A percentile compares a stretch with the other conserved stretches of the same genome.
Conservation (phyloP, 805 yeast species). For the Tetrapisispora arboricola region DNA sequence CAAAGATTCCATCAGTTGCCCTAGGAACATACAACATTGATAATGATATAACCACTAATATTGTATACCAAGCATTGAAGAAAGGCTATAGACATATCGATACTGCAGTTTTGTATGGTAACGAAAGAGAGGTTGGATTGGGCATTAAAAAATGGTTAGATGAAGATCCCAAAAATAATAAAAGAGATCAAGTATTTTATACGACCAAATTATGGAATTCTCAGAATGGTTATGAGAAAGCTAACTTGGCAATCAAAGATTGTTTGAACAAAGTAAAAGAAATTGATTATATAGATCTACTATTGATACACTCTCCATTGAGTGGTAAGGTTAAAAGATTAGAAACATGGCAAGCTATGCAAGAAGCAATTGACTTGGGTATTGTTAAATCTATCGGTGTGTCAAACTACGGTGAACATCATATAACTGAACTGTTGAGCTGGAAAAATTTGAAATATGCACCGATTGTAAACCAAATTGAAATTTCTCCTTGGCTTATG, state of each 20-base stretch:
- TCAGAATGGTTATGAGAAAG: slow-evolving; percentile 47
- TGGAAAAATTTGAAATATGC: slow-evolving; percentile 45
- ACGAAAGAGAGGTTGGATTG: slow-evolving; percentile 50
- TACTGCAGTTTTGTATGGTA: slow-evolving; percentile 56
- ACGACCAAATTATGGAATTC: slow-evolving; percentile 70
- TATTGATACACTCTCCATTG: slow-evolving; percentile 57
- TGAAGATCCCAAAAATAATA: slow-evolving; percentile 36
- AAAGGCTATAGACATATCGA: slow-evolving; percentile 70
- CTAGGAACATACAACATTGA: slow-evolving; percentile 45
- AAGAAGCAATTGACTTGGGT: slow-evolving; percentile 55
- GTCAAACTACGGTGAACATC: slow-evolving; percentile 57
- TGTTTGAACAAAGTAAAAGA: slow-evolving; percentile 43
- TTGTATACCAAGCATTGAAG: slow-evolving; percentile 48
- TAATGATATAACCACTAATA: slow-evolving; percentile 28
- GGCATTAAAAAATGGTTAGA: slow-evolving; percentile 47
- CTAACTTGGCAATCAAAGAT: slow-evolving; percentile 47
- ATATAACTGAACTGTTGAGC: slow-evolving; percentile 47
- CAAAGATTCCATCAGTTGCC: slow-evolving; percentile 45
- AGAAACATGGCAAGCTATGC: slow-evolving; percentile 63
- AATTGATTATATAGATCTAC: slow-evolving; percentile 60
- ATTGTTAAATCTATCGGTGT: slow-evolving; percentile 62
- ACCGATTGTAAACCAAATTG: slow-evolving; percentile 76
- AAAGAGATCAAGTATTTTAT: slow-evolving; percentile 45
- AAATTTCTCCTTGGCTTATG: slow-evolving; percentile 77
- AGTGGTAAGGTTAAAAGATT: slow-evolving; percentile 39